Base-by-base conservation (phyloP, 257 asterid genomes). In the Ehretia macrophylla region DNA sequence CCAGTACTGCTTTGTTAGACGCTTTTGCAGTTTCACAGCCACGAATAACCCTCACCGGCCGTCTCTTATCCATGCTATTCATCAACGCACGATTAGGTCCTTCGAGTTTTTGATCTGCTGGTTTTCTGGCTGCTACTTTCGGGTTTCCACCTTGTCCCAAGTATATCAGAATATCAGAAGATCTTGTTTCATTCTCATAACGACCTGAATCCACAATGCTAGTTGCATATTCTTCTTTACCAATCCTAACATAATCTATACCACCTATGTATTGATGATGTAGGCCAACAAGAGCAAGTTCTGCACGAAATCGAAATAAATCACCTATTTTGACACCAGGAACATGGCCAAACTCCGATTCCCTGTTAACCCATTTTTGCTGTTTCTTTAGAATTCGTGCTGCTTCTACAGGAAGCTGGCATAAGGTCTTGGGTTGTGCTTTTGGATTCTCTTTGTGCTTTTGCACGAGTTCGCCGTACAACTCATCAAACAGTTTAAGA, bases 231-330 rank as follows among this genome's bases (percentile, higher is more conserved):
- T 4, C 14, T 10, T 32, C 20, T 1, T 70, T 73, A 0, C 42
- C 44, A 45, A 32, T 14, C 8, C 2, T 40, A 17, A 38, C 44
- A 17, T 16, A 80, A 70, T 68, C 70, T 20, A 80, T 80, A 22
- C 82, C 78, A 23, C 78, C 81, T 47, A 77, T 77, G 70, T 59
- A 85, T 9, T 71, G 76, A 68, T 75, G 81, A 75, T 88, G 96
- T 44, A 88, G 73, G 8, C 96, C 96, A 51, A 85, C 84, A 61
- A 85, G 57, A 21, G 83, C 81, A 62, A 88, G 95, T 71, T 85
- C 95, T 32, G 65, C 87, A 63, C 95, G 72, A 64, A 74, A 88
- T 67, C 78, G 95, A 72, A 83, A 88, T 60, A 76, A 81, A 42
- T 88, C 96, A 0, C 96, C 95, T 62, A 83, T 79, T 59, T 79